Evolutionary conservation across 371 early-diverging fungal genomes (phyloP).

Genomic region (Capniomyces stellatus): DNA sequence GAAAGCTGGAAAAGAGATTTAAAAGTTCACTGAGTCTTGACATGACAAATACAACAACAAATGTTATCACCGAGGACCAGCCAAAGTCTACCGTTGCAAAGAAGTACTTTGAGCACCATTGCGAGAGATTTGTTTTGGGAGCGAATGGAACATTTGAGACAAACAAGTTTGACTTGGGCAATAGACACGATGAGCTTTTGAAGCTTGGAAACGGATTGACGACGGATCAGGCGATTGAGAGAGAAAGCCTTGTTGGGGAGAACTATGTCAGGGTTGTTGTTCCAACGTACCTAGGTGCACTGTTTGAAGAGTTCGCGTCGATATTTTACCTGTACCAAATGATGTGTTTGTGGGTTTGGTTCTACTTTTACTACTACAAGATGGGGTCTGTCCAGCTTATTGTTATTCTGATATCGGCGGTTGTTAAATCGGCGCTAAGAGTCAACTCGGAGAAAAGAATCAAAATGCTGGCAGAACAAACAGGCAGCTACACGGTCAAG

Average conservation of each 20-base stretch:
- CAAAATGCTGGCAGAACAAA: constrained; percentile 45
- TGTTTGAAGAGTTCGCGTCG: constrained; percentile 44
- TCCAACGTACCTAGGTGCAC: constrained; percentile 32
- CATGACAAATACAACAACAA: constrained; percentile 22
- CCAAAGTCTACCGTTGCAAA: constrained; percentile 15
- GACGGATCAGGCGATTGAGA: constrained; percentile 30
- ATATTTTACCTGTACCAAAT: constrained; percentile 66
- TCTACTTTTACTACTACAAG: constrained; percentile 56
- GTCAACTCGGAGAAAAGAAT: constrained; percentile 43
- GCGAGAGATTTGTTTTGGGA: constrained; percentile 45
- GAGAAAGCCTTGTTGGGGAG: constrained; percentile 41
- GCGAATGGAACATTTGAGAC: constrained; percentile 30
- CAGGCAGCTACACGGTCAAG: constrained; percentile 37
- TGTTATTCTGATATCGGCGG: constrained; percentile 52
- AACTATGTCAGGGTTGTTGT: constrained; percentile 50
- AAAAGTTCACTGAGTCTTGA: constrained; percentile 7
- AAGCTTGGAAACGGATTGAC: constrained; percentile 30
- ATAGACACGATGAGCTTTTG: constrained; percentile 32
- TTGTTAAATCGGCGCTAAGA: constrained; percentile 47
- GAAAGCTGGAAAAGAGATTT: constrained; percentile 3
- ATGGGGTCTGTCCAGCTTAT: constrained; percentile 55
- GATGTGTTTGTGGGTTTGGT: constrained; percentile 53
- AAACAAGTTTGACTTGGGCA: constrained; percentile 32
- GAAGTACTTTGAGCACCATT: constrained; percentile 41
- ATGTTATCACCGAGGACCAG: constrained; percentile 8